Conservation (phyloP, 2,329 filamentous ascomycete species). For the Claviceps digitariae region DNA sequence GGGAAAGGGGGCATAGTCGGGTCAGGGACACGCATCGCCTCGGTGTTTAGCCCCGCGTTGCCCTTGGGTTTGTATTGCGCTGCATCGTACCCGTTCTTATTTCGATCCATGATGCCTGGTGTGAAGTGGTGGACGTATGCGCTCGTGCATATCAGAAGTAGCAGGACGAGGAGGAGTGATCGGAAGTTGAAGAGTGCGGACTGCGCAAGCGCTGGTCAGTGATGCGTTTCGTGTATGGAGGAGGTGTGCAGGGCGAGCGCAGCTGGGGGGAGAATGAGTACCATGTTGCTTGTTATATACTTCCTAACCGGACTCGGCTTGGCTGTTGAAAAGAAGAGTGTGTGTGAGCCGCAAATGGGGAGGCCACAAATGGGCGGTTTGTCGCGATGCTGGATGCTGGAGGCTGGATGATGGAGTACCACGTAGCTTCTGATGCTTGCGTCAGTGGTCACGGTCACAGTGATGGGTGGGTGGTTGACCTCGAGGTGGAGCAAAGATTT, state of each 20-base stretch:
- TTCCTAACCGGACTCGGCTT: no score
- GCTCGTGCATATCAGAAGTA: constrained; percentile 91
- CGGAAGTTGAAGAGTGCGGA: constrained; percentile 98
- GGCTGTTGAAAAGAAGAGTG: no score
- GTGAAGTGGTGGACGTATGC: constrained; percentile 86
- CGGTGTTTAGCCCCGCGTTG: no score
- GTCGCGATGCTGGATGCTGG: not conserved
- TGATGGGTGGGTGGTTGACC: not conserved
- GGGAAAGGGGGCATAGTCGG: not conserved
- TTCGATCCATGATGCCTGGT: constrained; percentile 78
- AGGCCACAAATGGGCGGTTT: not conserved
- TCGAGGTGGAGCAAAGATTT: constrained; percentile 22
- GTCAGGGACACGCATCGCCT: not conserved
- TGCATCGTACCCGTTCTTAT: constrained; percentile 66
- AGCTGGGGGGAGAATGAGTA: not conserved
- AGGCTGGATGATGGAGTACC: not conserved
- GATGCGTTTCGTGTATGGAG: not conserved
- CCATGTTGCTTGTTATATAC: constrained; percentile 1
- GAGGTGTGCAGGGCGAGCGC: not conserved
- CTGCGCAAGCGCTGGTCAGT: constrained; percentile 29
- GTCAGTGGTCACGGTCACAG: not conserved
- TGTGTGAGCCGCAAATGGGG: not conserved
- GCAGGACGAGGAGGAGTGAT: constrained; percentile 83
- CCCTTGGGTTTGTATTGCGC: constrained; percentile 28
- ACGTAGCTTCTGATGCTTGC: not conserved